These are phyloP conservation scores for Auriscalpium vulgare DNA, from an alignment of 768 basidiomycete genomes.

Conservation along the genomic window DNA sequence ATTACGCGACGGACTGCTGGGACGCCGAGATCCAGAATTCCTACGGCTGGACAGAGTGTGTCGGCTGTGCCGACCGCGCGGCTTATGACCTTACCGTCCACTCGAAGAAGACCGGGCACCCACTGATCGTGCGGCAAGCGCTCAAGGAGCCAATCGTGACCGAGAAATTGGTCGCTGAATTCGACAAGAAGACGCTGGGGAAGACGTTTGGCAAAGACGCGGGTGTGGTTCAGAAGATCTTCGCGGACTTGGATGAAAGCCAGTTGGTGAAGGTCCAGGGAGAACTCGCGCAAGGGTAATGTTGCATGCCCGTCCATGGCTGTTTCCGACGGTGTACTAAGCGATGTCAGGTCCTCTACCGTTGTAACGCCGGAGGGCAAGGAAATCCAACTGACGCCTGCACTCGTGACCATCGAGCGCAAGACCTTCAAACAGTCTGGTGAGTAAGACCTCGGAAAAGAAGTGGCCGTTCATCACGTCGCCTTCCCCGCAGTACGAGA, in stretches of 20 bases:
- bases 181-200: constrained; percentile 84
- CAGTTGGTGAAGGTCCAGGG: constrained; percentile 58
- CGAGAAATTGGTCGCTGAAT: constrained; percentile 70
- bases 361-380: constrained; percentile 54
- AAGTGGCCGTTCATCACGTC: constrained; percentile 15
- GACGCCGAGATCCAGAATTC: constrained; percentile 96
- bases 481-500: constrained; percentile 63
- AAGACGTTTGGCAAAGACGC: constrained; percentile 85
- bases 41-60: constrained; percentile 94
- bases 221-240: constrained; percentile 50
- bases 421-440: constrained; percentile 86
- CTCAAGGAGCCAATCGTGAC: constrained; percentile 79
- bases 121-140: constrained; percentile 79
- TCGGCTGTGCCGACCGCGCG: constrained; percentile 96
- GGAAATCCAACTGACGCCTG: constrained; percentile 63
- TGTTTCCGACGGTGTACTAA: constrained; percentile 8
- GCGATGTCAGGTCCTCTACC: constrained; percentile 37
- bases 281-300: constrained; percentile 66
- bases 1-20: constrained; percentile 99
- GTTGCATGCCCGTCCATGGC: constrained; percentile 18
- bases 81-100: constrained; percentile 96
- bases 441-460: constrained; percentile 26
- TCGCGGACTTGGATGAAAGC: constrained; percentile 61
- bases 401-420: constrained; percentile 68
- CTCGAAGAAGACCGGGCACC: constrained; percentile 71